Conservation (phyloP, 352 stramenopile genomes). For the Phytopythium aichiense region DNA sequence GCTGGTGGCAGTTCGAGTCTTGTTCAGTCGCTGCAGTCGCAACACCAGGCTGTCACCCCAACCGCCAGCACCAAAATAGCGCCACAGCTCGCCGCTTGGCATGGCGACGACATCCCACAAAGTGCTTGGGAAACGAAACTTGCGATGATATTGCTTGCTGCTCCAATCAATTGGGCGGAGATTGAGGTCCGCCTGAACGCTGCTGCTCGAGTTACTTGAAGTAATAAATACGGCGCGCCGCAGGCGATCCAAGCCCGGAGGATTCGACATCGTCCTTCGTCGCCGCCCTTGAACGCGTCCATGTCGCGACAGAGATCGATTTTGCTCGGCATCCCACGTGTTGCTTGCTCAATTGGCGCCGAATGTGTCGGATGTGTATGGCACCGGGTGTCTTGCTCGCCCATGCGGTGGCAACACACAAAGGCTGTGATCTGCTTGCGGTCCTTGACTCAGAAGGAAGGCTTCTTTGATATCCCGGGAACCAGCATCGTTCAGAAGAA, state of each 20-base stretch:
- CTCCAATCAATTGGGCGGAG: neutral
- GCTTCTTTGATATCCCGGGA: neutral
- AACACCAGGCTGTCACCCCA: too few relatives aligned
- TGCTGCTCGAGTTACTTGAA: neutral
- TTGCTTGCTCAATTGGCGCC: too few relatives aligned
- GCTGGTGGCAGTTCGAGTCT: too few relatives aligned
- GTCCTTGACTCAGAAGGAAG: too few relatives aligned
- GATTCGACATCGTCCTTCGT: neutral
- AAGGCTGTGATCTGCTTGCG: too few relatives aligned
- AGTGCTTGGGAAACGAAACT: neutral
- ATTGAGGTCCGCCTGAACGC: neutral
- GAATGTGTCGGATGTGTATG: too few relatives aligned
- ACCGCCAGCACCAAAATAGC: neutral
- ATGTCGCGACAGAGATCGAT: neutral
- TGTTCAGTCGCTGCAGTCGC: too few relatives aligned
- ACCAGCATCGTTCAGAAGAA: conserved; percentile 39
- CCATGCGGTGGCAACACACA: too few relatives aligned
- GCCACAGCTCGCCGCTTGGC: neutral
- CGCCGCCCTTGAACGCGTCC: neutral
- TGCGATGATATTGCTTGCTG: neutral
- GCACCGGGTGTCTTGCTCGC: too few relatives aligned
- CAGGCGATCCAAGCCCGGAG: neutral
- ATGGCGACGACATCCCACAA: neutral
- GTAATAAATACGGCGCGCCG: neutral
- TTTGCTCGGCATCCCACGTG: too few relatives aligned